Percentiles rank a stretch among this genome's conserved stretches.
Conservation (phyloP, 345 rosid genomes). For the Eutrema japonicum region DNA sequence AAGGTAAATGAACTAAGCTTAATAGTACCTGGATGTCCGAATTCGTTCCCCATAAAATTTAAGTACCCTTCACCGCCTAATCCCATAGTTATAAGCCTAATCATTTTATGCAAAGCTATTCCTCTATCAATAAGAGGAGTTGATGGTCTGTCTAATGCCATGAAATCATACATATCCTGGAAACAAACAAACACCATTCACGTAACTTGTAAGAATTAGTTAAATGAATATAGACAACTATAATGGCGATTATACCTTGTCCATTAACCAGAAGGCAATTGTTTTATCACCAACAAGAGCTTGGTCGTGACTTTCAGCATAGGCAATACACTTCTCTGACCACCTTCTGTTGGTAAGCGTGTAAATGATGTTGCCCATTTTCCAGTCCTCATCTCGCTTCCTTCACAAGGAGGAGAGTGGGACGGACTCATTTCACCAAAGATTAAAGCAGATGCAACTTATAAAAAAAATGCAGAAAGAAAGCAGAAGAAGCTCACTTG, state of each 20-base stretch:
- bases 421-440: slow-evolving; percentile 8
- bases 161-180: slow-evolving; percentile 98
- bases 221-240: slow-evolving; percentile 7
- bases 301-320: slow-evolving; percentile 99
- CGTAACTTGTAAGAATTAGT: neutral
- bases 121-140: slow-evolving; percentile 91
- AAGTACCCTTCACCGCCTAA: slow-evolving; percentile 97
- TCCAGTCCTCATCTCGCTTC: slow-evolving; percentile 90
- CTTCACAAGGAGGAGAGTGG: slow-evolving; percentile 48
- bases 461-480: slow-evolving; percentile 6
- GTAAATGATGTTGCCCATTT: slow-evolving; percentile 71
- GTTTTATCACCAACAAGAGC: slow-evolving; percentile 99
- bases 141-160: slow-evolving; percentile 88
- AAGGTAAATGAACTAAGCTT: slow-evolving; percentile 27
- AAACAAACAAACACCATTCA: slow-evolving; percentile 20
- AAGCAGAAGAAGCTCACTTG: slow-evolving; percentile 52
- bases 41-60: slow-evolving; percentile 99
- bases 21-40: slow-evolving; percentile 90
- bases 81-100: slow-evolving; percentile 95
- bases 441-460: slow-evolving; percentile 10
- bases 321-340: slow-evolving; percentile 82
- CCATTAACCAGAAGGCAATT: slow-evolving; percentile 98
- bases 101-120: slow-evolving; percentile 96
- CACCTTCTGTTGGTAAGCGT: slow-evolving; percentile 90
- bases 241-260: slow-evolving; percentile 60